Conservation (phyloP, 139 green algal species). For the Volvox reticuliferus region DNA sequence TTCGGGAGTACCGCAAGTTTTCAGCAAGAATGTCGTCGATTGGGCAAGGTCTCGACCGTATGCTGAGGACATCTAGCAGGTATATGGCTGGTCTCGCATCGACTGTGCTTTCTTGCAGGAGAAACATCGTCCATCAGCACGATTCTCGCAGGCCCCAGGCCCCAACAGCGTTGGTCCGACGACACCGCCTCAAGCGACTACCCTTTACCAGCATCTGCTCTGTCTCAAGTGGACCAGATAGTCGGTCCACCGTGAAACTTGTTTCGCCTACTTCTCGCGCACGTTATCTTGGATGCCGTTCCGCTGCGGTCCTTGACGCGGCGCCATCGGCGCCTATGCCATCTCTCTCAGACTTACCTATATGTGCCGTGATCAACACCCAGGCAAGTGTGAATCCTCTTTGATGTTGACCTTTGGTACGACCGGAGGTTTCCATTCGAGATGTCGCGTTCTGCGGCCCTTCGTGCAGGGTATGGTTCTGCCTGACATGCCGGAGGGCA, state of each 20-base stretch:
- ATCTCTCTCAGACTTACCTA: constrained; percentile 24
- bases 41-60: no score
- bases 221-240: background rate
- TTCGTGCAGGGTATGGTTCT: constrained; percentile 65
- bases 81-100: no score
- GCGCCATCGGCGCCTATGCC: background rate
- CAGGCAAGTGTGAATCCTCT: constrained; percentile 22
- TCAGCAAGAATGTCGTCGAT: no score
- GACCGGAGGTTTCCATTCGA: no score
- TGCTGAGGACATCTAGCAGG: no score
- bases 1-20: no score
- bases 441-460: background rate
- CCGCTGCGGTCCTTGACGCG: background rate
- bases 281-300: background rate
- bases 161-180: background rate
- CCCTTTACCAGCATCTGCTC: background rate
- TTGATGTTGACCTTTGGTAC: background rate
- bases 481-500: constrained; percentile 57
- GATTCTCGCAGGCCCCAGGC: background rate
- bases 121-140: no score
- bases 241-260: no score
- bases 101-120: no score
- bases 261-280: background rate
- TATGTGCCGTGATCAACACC: constrained; percentile 51
- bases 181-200: background rate